phyloP scores from a whole-genome alignment of 2,329 filamentous ascomycete genomes.

The Fusarium continuum region DNA sequence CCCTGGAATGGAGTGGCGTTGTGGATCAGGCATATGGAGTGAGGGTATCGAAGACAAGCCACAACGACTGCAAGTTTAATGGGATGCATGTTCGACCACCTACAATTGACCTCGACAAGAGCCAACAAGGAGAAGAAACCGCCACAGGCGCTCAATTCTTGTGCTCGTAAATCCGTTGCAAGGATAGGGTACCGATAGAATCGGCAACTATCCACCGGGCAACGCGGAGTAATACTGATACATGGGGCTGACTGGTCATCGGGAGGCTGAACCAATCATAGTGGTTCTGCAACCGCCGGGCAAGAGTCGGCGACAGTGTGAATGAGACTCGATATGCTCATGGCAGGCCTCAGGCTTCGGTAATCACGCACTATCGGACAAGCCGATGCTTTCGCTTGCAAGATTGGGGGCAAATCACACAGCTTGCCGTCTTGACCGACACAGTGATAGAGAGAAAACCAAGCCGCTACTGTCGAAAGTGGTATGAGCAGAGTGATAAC shows the following conservation, averaged over 20 bases:
- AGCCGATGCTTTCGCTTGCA: slow-evolving; percentile 31
- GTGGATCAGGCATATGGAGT: background rate
- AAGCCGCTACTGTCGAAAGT: slow-evolving; percentile 9
- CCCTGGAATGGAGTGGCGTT: background rate
- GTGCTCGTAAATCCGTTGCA: background rate
- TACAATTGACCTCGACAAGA: slow-evolving; percentile 9
- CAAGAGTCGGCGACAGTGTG: background rate
- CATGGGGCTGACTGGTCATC: slow-evolving; percentile 6
- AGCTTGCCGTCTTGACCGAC: slow-evolving; percentile 10
- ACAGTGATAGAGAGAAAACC: slow-evolving; percentile 17
- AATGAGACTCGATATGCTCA: slow-evolving; percentile 1
- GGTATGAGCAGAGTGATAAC: slow-evolving; percentile 20
- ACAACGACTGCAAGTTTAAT: slow-evolving; percentile 22
- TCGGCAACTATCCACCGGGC: slow-evolving; percentile 12
- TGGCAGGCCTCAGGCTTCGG: slow-evolving; percentile 25
- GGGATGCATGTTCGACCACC: slow-evolving; percentile 21
- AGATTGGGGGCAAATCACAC: slow-evolving; percentile 33
- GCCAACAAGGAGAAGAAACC: background rate
- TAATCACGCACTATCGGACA: slow-evolving; percentile 38
- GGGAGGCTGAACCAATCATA: slow-evolving; percentile 24
- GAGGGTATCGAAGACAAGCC: slow-evolving; percentile 2
- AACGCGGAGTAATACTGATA: slow-evolving; percentile 24
- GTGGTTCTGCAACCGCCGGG: slow-evolving; percentile 22
- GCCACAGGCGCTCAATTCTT: background rate
- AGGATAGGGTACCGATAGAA: slow-evolving; percentile 4